These are phyloP conservation scores for Penicillium glabrum DNA, from an alignment of 2,329 filamentous ascomycete species.

Conservation along the genomic window DNA sequence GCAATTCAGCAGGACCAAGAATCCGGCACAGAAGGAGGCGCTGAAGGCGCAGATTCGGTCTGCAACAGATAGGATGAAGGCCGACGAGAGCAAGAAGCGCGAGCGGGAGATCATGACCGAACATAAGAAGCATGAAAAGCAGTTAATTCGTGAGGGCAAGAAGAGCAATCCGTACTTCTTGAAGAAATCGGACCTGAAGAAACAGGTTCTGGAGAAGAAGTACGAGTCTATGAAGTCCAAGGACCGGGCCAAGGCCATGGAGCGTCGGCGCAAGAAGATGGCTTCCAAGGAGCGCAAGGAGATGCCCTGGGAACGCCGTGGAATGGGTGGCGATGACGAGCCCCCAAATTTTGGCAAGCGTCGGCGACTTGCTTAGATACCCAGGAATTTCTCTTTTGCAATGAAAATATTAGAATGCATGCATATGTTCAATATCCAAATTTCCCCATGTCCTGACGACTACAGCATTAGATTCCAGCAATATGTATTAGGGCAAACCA, in stretches of 20 bases:
- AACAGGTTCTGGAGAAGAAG: slow-evolving; percentile 73
- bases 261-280: slow-evolving; percentile 86
- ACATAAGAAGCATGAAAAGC: slow-evolving; percentile 81
- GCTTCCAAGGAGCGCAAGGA: slow-evolving; percentile 80
- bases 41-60: slow-evolving; percentile 73
- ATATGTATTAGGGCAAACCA: slow-evolving; percentile 5
- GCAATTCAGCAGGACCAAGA: slow-evolving; percentile 67
- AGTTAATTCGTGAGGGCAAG: slow-evolving; percentile 83
- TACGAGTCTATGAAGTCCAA: slow-evolving; percentile 82
- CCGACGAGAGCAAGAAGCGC: slow-evolving; percentile 67
- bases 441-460: neutral
- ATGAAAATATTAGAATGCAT: neutral
- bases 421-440: neutral
- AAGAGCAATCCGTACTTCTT: slow-evolving; percentile 76
- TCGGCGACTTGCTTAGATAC: slow-evolving; percentile 22
- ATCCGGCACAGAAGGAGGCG: slow-evolving; percentile 63
- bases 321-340: slow-evolving; percentile 23
- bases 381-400: neutral
- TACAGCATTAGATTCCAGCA: slow-evolving; percentile 7
- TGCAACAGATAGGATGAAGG: slow-evolving; percentile 75
- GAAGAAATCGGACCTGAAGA: slow-evolving; percentile 91
- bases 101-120: slow-evolving; percentile 68
- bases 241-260: slow-evolving; percentile 80
- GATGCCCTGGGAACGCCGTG: slow-evolving; percentile 59
- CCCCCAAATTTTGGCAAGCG: slow-evolving; percentile 27